Evolutionary conservation across 305 asterid species (phyloP).

Genomic region (Salvia sclarea): DNA sequence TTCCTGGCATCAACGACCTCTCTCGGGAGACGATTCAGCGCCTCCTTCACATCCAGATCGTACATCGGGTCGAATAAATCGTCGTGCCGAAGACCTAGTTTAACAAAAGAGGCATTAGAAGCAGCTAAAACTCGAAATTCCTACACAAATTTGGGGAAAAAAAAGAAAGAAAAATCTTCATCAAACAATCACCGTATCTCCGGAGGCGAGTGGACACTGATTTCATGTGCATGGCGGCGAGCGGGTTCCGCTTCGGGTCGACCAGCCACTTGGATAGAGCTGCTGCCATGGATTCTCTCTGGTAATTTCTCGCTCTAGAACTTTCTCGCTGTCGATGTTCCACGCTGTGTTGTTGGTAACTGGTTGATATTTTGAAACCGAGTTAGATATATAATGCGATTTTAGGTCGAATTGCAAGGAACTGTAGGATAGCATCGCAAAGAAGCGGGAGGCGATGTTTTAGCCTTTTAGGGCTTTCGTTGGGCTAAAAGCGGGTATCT

Average conservation of each 20-base stretch:
- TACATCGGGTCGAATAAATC: constrained; percentile 70
- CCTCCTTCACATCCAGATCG: constrained; percentile 82
- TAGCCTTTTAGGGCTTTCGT: constrained; percentile 24
- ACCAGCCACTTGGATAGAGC: constrained; percentile 58
- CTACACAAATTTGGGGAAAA: no score
- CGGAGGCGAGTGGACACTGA: constrained; percentile 59
- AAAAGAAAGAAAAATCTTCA: background rate
- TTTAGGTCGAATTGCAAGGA: constrained; percentile 19
- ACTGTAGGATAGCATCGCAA: constrained; percentile 17
- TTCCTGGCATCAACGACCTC: constrained; percentile 84
- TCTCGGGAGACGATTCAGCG: constrained; percentile 75
- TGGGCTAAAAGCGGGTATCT: constrained; percentile 12
- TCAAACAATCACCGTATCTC: constrained; percentile 46
- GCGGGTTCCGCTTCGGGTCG: constrained; percentile 74
- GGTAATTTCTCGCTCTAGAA: constrained; percentile 30
- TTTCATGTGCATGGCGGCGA: constrained; percentile 73
- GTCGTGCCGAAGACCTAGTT: constrained; percentile 71
- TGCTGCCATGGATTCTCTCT: constrained; percentile 38
- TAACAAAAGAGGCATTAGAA: constrained; percentile 10
- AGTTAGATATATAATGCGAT: background rate
- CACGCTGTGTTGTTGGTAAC: background rate
- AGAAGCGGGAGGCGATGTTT: background rate
- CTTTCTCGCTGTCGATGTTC: background rate
- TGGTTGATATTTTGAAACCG: background rate
- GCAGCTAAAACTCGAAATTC: background rate